These are phyloP conservation scores for Oemleria cerasiformis DNA, from an alignment of 306 rosid genomes.

Conservation along the genomic window DNA sequence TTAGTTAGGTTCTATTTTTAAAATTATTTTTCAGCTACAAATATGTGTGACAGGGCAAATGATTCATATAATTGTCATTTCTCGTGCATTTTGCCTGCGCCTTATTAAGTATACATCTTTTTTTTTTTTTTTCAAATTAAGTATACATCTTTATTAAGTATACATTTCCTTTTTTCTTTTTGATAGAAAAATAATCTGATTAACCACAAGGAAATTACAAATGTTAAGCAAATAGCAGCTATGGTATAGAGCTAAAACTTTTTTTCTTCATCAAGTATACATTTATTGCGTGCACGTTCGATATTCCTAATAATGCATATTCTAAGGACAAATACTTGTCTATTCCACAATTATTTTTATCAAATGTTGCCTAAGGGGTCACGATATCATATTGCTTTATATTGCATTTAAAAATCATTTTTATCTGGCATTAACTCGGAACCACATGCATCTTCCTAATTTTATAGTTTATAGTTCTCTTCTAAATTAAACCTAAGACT, in stretches of 20 bases:
- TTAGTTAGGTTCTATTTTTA: not conserved
- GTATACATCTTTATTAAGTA: too few relatives aligned
- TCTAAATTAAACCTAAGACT: not conserved
- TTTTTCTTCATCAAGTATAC: not conserved
- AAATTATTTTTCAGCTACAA: not conserved
- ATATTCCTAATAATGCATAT: not conserved
- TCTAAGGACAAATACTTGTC: not conserved
- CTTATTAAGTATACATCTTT: not conserved
- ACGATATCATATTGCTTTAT: not conserved
- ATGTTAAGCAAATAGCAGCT: not conserved
- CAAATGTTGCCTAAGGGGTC: not conserved
- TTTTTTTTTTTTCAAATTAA: not conserved
- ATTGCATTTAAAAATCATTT: not conserved
- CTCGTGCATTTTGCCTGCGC: not conserved
- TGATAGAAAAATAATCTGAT: too few relatives aligned
- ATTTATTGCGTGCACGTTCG: not conserved
- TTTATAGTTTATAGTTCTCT: not conserved
- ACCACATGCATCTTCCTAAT: not conserved
- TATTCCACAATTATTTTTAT: not conserved
- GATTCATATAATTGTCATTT: not conserved
- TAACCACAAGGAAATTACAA: not conserved
- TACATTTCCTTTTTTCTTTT: too few relatives aligned
- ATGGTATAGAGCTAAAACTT: not conserved
- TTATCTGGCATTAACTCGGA: too few relatives aligned
- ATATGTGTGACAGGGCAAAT: not conserved